Evolutionary conservation across 768 basidiomycete species (phyloP), one percentile per base, ranked within the genome.

Genomic region (Rossbeevera mucosa): DNA sequence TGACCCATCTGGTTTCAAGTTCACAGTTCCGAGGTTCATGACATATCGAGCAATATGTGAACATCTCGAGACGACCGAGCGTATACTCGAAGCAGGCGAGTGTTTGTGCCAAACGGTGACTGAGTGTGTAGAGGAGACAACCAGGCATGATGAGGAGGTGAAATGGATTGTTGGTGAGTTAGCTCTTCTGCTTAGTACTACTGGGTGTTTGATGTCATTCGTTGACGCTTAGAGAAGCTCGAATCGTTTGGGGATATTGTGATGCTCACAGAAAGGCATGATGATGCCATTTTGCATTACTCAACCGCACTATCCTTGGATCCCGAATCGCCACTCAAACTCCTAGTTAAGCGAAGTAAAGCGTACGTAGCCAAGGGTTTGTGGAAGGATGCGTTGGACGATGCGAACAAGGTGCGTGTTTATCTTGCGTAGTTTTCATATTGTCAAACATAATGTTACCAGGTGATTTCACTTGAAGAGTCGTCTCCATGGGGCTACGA

Each of bases 381-480:
- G 1, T 53, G 43, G 47, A 6, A 47, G 7, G 38, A 41, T 40
- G 48, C 52, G 0, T 11, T 49, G 5, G n/a, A 28, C 20, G 55
- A 56, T n/a, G 55, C 47, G 1, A 29, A 42, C 3, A 13, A 25
- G 20, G 55, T 47, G 16, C 3, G 16, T 21, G 28, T n/a, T 5
- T 3, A 5, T 9, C 14, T 24, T 24, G 21, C 3, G 20, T 42
- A 7, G 22, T 1, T 7, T 21, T 16, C 4, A 24, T 24, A 7
- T 42, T 24, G 41, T 42, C 7, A 7, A 42, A 42, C 4, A 14
- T 4, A 16, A 13, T 1, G 0, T 14, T 14, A 42, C 3, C 7
- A 56, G 55, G 55, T 12, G 4, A 54, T 56, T 12, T 14, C 14
- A 21, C 52, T 43, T 2, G 45, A 56, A 2, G 45, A 45, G 2